phyloP scores from a whole-genome alignment of 768 basidiomycete species.

The Boletus speciosus region DNA sequence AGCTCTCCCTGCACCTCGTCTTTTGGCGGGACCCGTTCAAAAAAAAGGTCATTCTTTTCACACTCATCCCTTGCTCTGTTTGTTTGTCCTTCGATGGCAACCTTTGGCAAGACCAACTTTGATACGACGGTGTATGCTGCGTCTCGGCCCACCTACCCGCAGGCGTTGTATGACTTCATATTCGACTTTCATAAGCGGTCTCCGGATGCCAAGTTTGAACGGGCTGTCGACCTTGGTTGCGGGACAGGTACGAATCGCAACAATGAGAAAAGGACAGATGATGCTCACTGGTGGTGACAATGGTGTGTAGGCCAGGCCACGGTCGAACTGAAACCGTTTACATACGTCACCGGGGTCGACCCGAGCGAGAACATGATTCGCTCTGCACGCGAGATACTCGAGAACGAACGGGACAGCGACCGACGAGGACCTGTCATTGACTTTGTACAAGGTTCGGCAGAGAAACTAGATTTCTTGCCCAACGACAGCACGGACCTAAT shows the following conservation, averaged over 20 bases:
- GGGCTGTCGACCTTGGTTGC: slow-evolving; percentile 74
- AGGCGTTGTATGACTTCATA: slow-evolving; percentile 58
- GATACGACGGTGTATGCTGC: slow-evolving; percentile 58
- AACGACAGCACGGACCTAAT: slow-evolving; percentile 61
- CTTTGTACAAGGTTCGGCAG: slow-evolving; percentile 44
- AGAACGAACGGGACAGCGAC: neutral
- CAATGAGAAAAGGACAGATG: neutral
- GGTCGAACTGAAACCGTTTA: slow-evolving; percentile 51
- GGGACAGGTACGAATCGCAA: slow-evolving; percentile 56
- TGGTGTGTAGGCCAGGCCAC: slow-evolving; percentile 63
- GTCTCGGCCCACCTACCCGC: slow-evolving; percentile 69
- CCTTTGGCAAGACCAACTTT: slow-evolving; percentile 66
- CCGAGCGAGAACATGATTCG: slow-evolving; percentile 70
- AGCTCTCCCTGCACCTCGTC: neutral
- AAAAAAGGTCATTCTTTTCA: neutral
- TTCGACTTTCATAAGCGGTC: slow-evolving; percentile 49
- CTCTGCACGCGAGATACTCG: slow-evolving; percentile 37
- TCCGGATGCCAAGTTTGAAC: slow-evolving; percentile 40
- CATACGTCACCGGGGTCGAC: slow-evolving; percentile 66
- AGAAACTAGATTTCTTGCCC: slow-evolving; percentile 49
- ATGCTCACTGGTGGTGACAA: no score
- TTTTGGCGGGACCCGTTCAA: neutral
- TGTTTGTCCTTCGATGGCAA: slow-evolving; percentile 48
- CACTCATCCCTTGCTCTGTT: neutral
- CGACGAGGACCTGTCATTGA: slow-evolving; percentile 16